A percentile compares a stretch with the other conserved stretches of the same genome.
Conservation (phyloP, 345 rosid species). For the Iberis pinnata region DNA sequence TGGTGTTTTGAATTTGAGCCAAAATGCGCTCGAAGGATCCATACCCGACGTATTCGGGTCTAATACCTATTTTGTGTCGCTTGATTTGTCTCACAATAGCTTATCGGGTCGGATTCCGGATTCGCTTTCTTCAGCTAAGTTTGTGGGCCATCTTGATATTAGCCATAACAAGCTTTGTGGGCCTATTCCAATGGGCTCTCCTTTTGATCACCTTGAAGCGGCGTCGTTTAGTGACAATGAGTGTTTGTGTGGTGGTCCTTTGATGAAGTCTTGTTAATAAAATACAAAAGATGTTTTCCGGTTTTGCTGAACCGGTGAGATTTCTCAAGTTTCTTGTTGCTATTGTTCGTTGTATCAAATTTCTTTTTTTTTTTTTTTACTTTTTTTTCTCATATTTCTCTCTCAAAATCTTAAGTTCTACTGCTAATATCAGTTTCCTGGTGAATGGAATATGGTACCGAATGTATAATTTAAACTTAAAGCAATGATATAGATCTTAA, state of each 20-base stretch:
- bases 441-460: too few relatives aligned
- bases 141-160: constrained; percentile 72
- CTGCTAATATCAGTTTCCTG: constrained; percentile 11
- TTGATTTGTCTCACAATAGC: constrained; percentile 67
- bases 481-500: constrained; percentile 20
- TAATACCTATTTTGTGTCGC: constrained; percentile 57
- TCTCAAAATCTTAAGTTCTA: not conserved
- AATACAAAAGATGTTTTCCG: not conserved
- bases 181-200: constrained; percentile 64
- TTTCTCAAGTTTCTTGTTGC: not conserved
- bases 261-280: constrained; percentile 55
- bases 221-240: constrained; percentile 64
- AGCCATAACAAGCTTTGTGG: constrained; percentile 92
- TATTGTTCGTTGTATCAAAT: constrained; percentile 5
- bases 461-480: too few relatives aligned
- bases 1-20: constrained; percentile 68
- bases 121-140: constrained; percentile 51
- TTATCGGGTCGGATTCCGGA: constrained; percentile 62
- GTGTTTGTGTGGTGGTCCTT: constrained; percentile 79
- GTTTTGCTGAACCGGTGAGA: constrained; percentile 5
- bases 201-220: constrained; percentile 66
- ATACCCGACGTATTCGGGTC: constrained; percentile 78
- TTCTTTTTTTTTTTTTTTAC: not conserved
- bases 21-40: constrained; percentile 59
- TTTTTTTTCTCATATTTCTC: not conserved